phyloP scores from a whole-genome alignment of 1,284 basidiomycete species.

The Athelia psychrophila region DNA sequence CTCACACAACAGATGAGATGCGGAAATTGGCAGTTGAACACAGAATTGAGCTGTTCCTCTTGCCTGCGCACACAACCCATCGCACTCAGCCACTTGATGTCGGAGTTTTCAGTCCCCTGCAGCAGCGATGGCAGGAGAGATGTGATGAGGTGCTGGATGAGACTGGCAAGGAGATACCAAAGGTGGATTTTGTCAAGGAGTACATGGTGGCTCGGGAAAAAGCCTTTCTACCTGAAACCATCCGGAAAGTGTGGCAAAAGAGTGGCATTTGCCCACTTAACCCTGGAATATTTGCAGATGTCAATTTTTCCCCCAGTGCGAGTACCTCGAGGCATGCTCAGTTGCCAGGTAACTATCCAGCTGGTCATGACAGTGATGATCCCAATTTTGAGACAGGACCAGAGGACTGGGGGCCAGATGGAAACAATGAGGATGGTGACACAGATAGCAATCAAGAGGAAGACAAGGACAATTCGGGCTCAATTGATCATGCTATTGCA shows the following conservation, averaged over 20 bases:
- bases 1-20: slow-evolving; percentile 10
- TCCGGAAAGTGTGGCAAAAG: slow-evolving; percentile 7
- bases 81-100: slow-evolving; percentile 16
- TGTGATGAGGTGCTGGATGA: slow-evolving; percentile 1
- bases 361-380: background rate
- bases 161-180: slow-evolving; percentile 5
- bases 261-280: slow-evolving; percentile 6
- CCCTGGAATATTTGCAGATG: slow-evolving; percentile 5
- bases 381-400: background rate
- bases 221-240: slow-evolving; percentile 2
- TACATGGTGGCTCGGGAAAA: slow-evolving; percentile 4
- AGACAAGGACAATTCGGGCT: background rate
- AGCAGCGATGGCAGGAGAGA: slow-evolving; percentile 4
- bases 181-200: slow-evolving; percentile 4
- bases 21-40: slow-evolving; percentile 8
- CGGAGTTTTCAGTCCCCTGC: slow-evolving; percentile 13
- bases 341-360: slow-evolving; percentile 2
- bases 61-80: slow-evolving; percentile 18
- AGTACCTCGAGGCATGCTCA: slow-evolving; percentile 1
- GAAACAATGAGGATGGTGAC: background rate
- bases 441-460: background rate
- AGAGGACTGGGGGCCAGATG: background rate
- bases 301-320: slow-evolving; percentile 5
- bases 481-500: background rate
- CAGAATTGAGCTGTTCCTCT: slow-evolving; percentile 10